Evolutionary conservation across 768 basidiomycete species (phyloP).

Genomic region (Hericium erinaceus): DNA sequence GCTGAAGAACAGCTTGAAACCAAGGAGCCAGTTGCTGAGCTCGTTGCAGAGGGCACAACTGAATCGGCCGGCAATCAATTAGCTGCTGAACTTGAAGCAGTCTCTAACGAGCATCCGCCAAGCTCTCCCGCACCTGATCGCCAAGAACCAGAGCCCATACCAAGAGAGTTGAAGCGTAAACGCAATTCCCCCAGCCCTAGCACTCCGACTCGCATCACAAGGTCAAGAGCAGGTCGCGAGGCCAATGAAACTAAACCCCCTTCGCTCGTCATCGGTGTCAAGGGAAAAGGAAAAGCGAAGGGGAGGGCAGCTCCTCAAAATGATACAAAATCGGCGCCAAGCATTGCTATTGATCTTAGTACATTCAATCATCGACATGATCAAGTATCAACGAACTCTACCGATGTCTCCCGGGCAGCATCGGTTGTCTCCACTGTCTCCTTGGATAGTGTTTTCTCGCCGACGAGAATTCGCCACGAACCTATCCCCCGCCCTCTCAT

Average conservation of each 20-base stretch:
- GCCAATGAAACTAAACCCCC: not conserved
- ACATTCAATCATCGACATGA: too few species aligned
- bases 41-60: not conserved
- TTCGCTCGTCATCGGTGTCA: constrained; percentile 16
- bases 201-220: constrained; percentile 15
- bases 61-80: not conserved
- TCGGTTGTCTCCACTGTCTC: constrained; percentile 34
- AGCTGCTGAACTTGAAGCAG: not conserved
- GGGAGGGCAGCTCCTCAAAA: not conserved
- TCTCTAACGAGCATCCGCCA: not conserved
- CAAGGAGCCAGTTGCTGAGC: not conserved
- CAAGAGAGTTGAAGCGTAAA: constrained; percentile 18
- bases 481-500: constrained; percentile 16
- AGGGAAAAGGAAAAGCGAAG: constrained; percentile 3
- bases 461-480: constrained; percentile 9
- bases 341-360: constrained; percentile 14
- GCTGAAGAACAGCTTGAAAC: not conserved
- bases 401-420: constrained; percentile 27
- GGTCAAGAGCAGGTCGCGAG: constrained; percentile 13
- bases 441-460: constrained; percentile 17
- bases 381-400: constrained; percentile 17
- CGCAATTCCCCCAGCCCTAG: constrained; percentile 8
- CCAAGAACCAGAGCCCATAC: not conserved
- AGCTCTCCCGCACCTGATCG: not conserved
- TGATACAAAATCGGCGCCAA: constrained; percentile 13